Conservation (phyloP, 495 filamentous ascomycete species). For the Copromyces sp. region DNA sequence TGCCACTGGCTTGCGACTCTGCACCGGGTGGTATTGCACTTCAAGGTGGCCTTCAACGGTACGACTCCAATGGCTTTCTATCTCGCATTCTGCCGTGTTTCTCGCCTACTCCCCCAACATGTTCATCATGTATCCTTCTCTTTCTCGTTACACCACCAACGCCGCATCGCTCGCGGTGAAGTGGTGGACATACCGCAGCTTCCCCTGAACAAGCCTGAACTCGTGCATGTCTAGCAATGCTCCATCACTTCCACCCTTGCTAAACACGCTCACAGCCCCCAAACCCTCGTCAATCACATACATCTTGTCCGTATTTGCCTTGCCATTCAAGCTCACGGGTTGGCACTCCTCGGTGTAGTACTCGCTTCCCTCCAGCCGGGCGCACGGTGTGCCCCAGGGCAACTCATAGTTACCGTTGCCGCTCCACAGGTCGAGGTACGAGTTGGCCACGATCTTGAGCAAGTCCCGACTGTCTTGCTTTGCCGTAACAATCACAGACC, state of each 20-base stretch:
- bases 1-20: not conserved
- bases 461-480: slow-evolving; percentile 13
- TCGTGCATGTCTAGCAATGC: slow-evolving; percentile 33
- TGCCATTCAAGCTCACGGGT: not conserved
- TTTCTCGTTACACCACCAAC: not conserved
- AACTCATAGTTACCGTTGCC: slow-evolving; percentile 12
- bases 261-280: slow-evolving; percentile 30
- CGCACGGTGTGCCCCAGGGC: slow-evolving; percentile 20
- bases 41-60: not conserved
- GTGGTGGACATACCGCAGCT: slow-evolving; percentile 30
- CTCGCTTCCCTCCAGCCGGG: slow-evolving; percentile 19
- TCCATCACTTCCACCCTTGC: slow-evolving; percentile 31
- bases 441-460: slow-evolving; percentile 17
- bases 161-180: not conserved
- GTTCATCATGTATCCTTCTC: not conserved
- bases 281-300: slow-evolving; percentile 32
- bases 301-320: slow-evolving; percentile 20
- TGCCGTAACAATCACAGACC: slow-evolving; percentile 12
- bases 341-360: slow-evolving; percentile 5
- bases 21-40: not conserved
- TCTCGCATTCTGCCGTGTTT: not conserved
- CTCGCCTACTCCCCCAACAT: not conserved
- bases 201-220: slow-evolving; percentile 32
- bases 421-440: slow-evolving; percentile 19
- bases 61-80: not conserved